Percentiles rank a stretch among this genome's conserved stretches.
phyloP scores from a whole-genome alignment of 495 filamentous ascomycete genomes.

The Pseudomonodictys pantanalensis region DNA sequence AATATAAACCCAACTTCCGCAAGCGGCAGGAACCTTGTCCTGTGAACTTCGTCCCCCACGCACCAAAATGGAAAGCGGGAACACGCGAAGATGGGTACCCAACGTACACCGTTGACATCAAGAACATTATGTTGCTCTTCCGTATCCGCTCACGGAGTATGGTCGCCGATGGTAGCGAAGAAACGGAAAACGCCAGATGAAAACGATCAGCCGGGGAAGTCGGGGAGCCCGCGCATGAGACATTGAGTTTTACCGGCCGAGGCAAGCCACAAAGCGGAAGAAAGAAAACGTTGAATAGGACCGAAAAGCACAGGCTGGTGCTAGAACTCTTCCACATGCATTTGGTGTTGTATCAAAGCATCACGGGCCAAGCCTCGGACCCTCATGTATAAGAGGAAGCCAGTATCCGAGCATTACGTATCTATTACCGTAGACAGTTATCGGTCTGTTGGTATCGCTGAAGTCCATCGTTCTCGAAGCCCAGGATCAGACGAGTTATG shows the following conservation, averaged over 20 bases:
- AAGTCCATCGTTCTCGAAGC: too few species aligned
- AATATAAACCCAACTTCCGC: slow-evolving; percentile 21
- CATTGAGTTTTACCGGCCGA: background rate
- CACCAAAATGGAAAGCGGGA: background rate
- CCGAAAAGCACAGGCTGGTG: background rate
- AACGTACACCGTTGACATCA: too few species aligned
- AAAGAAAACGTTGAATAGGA: too few species aligned
- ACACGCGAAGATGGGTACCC: too few species aligned
- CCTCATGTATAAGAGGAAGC: background rate
- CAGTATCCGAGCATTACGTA: background rate
- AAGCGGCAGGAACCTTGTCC: slow-evolving; percentile 7
- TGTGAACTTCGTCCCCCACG: background rate
- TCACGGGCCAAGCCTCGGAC: background rate
- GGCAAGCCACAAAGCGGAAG: background rate
- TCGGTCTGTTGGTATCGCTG: background rate
- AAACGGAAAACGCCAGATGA: background rate
- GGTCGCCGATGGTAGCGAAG: background rate
- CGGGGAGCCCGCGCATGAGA: background rate
- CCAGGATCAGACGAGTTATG: background rate
- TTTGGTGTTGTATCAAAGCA: background rate
- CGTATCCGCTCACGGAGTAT: too few species aligned
- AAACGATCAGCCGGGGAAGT: background rate
- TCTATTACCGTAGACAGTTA: background rate
- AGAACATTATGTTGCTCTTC: too few species aligned
- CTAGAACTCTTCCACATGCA: background rate